phyloP scores from a whole-genome alignment of 495 filamentous ascomycete species.

The Neurospora sp. region DNA sequence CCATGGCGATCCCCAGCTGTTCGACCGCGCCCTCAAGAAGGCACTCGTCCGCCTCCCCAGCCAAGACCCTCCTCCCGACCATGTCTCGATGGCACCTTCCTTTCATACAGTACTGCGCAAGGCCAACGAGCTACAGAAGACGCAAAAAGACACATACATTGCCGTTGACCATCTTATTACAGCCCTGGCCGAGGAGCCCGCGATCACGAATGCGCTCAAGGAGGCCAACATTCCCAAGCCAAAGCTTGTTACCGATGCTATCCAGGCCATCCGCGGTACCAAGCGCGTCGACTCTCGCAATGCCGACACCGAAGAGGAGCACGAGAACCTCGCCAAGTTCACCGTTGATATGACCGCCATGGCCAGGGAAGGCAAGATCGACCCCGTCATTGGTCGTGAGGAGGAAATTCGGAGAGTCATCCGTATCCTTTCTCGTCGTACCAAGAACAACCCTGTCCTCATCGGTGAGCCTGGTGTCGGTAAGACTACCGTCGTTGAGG shows the following conservation, averaged over 20 bases:
- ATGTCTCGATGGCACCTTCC: conserved; percentile 65
- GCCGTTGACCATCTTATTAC: conserved; percentile 90
- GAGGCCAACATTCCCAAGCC: conserved; percentile 88
- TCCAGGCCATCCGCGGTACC: conserved; percentile 84
- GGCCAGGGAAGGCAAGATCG: conserved; percentile 93
- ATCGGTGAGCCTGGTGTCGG: conserved; percentile 94
- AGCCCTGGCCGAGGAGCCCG: conserved; percentile 65
- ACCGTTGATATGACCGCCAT: conserved; percentile 94
- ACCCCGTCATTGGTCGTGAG: conserved; percentile 94
- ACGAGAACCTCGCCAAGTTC: conserved; percentile 93
- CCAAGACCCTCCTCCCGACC: conserved; percentile 89
- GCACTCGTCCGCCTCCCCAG: conserved; percentile 78
- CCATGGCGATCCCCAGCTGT: conserved; percentile 78
- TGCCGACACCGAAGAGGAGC: conserved; percentile 79
- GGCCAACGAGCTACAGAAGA: conserved; percentile 85
- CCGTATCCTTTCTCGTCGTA: conserved; percentile 83
- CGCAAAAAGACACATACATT: conserved; percentile 89
- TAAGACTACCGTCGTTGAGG: conserved; percentile 97
- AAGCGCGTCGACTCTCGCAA: conserved; percentile 89
- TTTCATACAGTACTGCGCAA: conserved; percentile 73
- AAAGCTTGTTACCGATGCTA: conserved; percentile 77
- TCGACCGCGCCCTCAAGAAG: conserved; percentile 87
- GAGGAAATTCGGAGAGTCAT: conserved; percentile 94
- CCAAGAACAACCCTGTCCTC: conserved; percentile 97
- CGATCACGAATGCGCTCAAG: conserved; percentile 61